Conservation (phyloP, 2,329 filamentous ascomycete species). For the Helotiales sp. region DNA sequence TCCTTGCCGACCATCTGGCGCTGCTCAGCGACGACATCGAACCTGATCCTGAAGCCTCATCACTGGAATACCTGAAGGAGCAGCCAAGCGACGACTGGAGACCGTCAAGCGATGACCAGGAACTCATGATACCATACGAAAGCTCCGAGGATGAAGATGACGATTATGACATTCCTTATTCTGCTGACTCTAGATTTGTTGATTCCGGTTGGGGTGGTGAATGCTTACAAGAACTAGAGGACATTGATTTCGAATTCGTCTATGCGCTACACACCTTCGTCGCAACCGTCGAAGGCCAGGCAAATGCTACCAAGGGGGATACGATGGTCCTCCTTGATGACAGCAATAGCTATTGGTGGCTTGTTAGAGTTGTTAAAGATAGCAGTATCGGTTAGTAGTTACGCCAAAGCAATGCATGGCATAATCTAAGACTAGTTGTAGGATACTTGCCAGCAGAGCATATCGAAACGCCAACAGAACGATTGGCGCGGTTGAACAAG, state of each 20-base stretch:
- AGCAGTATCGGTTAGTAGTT: slow-evolving; percentile 76
- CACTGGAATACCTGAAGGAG: slow-evolving; percentile 26
- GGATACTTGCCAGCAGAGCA: slow-evolving; percentile 97
- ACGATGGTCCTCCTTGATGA: slow-evolving; percentile 98
- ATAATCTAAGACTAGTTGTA: slow-evolving; percentile 45
- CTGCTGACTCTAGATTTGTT: slow-evolving; percentile 65
- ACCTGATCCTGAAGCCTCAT: not conserved
- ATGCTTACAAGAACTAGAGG: slow-evolving; percentile 93
- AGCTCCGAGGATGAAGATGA: slow-evolving; percentile 57
- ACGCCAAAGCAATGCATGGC: not conserved
- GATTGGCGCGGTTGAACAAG: slow-evolving; percentile 92
- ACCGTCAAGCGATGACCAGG: slow-evolving; percentile 36
- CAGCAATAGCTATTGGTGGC: slow-evolving; percentile 99
- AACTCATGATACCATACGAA: slow-evolving; percentile 52
- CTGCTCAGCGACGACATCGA: slow-evolving; percentile 10
- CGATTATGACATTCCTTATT: slow-evolving; percentile 56
- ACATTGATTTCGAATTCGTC: slow-evolving; percentile 99
- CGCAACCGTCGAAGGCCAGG: slow-evolving; percentile 96
- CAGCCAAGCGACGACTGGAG: slow-evolving; percentile 35
- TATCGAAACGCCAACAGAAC: slow-evolving; percentile 96
- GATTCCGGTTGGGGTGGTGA: slow-evolving; percentile 76
- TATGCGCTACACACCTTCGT: slow-evolving; percentile 98
- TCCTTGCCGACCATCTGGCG: slow-evolving; percentile 16
- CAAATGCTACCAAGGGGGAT: slow-evolving; percentile 97
- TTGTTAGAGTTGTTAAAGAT: slow-evolving; percentile 95